These are phyloP conservation scores for Phytophthora pinifolia DNA, from an alignment of 352 stramenopile genomes.

Conservation along the genomic window DNA sequence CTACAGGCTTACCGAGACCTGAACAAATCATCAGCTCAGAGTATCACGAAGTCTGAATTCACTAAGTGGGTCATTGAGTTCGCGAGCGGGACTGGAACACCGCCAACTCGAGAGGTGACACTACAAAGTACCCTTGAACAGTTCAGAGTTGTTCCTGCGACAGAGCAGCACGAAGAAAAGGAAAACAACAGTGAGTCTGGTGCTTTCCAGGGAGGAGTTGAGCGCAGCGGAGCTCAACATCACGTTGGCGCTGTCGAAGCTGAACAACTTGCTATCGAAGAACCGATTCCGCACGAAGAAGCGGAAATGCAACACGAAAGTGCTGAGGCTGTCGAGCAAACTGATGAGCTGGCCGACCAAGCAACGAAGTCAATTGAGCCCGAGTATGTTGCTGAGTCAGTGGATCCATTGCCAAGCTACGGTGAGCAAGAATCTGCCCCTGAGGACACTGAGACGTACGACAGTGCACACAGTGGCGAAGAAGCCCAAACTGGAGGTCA, in stretches of 20 bases:
- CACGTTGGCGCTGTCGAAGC: background rate
- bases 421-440: background rate
- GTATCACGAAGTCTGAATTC: constrained; percentile 66
- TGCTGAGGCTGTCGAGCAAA: constrained; percentile 3
- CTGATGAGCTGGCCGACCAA: constrained; percentile 1
- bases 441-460: background rate
- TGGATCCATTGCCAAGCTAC: constrained; percentile 1
- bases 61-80: constrained; percentile 54
- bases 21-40: constrained; percentile 52
- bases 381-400: constrained; percentile 1
- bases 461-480: background rate
- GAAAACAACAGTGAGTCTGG: constrained; percentile 1
- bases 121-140: constrained; percentile 31
- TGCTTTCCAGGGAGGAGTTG: background rate
- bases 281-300: constrained; percentile 1
- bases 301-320: background rate
- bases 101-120: constrained; percentile 24
- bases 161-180: constrained; percentile 1
- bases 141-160: constrained; percentile 21
- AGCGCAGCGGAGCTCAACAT: background rate
- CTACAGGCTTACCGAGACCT: constrained; percentile 60
- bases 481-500: constrained; percentile 1
- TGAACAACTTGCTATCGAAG: background rate
- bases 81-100: constrained; percentile 12
- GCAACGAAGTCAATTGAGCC: constrained; percentile 1